A percentile compares a stretch with the other conserved stretches of the same genome.
phyloP scores from a whole-genome alignment of 2,329 filamentous ascomycete genomes.

The Scedosporium aurantiacum region DNA sequence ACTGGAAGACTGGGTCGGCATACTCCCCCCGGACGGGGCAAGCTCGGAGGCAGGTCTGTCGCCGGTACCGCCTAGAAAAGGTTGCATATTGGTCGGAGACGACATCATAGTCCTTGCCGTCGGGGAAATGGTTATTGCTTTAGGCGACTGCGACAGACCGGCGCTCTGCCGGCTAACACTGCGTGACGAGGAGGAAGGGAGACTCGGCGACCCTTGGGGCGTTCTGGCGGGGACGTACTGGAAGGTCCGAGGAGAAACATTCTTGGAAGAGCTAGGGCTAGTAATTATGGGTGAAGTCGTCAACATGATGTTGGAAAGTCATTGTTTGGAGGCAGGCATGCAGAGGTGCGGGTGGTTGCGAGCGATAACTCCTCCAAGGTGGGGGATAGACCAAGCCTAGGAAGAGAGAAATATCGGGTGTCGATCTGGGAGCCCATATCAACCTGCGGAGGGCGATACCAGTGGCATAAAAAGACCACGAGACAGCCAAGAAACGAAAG shows the following conservation, averaged over 20 bases:
- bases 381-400: constrained; percentile 1
- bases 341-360: constrained; percentile 6
- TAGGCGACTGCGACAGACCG: background rate
- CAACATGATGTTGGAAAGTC: constrained; percentile 36
- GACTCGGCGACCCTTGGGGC: background rate
- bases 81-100: background rate
- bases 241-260: constrained; percentile 36
- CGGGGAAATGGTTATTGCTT: background rate
- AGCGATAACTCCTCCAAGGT: background rate
- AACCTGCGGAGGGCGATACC: background rate
- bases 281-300: constrained; percentile 43
- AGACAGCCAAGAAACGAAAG: background rate
- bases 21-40: background rate
- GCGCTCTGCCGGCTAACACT: background rate
- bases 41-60: background rate
- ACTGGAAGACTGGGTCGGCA: background rate
- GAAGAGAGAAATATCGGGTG: constrained; percentile 1
- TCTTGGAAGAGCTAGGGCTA: constrained; percentile 33
- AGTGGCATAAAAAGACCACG: background rate
- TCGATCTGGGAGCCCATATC: background rate
- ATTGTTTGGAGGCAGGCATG: constrained; percentile 6
- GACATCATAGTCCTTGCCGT: constrained; percentile 1
- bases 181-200: background rate
- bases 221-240: constrained; percentile 27
- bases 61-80: background rate